Conservation (phyloP, 129 eudicot genomes). For the Pulicaria dysenterica region DNA sequence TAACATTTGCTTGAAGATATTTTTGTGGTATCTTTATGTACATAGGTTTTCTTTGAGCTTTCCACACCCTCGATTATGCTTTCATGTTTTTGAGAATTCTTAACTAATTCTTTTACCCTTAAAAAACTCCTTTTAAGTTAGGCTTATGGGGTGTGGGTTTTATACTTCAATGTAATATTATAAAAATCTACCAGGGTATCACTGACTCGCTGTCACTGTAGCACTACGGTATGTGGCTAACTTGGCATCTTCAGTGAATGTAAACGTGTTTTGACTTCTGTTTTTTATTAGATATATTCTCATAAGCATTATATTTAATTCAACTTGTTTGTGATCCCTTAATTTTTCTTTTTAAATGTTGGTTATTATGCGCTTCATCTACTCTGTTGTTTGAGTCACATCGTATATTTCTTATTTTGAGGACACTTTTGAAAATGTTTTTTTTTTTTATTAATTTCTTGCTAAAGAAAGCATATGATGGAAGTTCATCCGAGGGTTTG, state of each 20-base stretch:
- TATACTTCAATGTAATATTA: not conserved
- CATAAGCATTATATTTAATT: not conserved
- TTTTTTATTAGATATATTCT: not conserved
- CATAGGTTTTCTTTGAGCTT: not conserved
- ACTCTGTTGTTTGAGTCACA: not conserved
- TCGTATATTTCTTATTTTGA: slow-evolving; percentile 4
- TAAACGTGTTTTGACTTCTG: not conserved
- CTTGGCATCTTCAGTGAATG: not conserved
- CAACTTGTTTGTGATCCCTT: slow-evolving; percentile 3
- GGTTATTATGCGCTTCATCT: slow-evolving; percentile 8
- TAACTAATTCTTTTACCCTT: too few species aligned
- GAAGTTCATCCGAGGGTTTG: not conserved
- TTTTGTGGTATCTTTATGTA: not conserved
- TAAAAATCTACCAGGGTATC: slow-evolving; percentile 9
- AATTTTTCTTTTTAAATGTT: not conserved
- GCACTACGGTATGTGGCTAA: not conserved
- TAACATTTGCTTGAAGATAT: slow-evolving; percentile 8
- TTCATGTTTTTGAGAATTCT: too few species aligned
- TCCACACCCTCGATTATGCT: too few species aligned
- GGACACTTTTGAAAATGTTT: slow-evolving; percentile 1
- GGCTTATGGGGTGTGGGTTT: too few species aligned
- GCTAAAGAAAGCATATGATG: slow-evolving; percentile 22
- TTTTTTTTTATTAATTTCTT: not conserved
- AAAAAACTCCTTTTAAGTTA: too few species aligned
- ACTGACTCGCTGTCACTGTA: not conserved